Evolutionary conservation across 2,329 filamentous ascomycete species (phyloP).

Genomic region (Neophaeococcomyces aloes): DNA sequence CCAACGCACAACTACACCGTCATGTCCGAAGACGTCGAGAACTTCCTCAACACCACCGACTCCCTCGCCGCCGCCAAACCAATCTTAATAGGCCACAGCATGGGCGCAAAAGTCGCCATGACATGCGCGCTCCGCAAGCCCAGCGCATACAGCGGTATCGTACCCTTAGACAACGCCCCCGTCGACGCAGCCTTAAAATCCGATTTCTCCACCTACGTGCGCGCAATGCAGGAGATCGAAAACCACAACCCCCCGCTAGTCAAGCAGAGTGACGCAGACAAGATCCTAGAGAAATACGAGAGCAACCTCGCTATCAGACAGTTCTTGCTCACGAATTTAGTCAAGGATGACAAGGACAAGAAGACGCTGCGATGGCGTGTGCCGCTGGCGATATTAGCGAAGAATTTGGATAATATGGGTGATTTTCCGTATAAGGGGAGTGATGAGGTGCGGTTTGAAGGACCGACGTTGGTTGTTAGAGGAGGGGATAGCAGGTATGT

Average conservation of each 20-base stretch:
- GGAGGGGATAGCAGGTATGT: constrained; percentile 34
- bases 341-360: constrained; percentile 29
- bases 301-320: constrained; percentile 67
- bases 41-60: constrained; percentile 62
- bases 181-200: constrained; percentile 64
- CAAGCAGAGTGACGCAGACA: constrained; percentile 17
- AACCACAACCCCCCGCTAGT: constrained; percentile 10
- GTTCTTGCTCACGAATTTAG: constrained; percentile 79
- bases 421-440: constrained; percentile 81
- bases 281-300: constrained; percentile 16
- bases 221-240: constrained; percentile 75
- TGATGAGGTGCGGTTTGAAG: constrained; percentile 56
- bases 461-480: constrained; percentile 65
- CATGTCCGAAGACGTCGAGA: constrained; percentile 73
- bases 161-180: constrained; percentile 87
- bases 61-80: constrained; percentile 51
- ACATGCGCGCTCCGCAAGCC: constrained; percentile 64
- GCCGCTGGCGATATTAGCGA: constrained; percentile 60
- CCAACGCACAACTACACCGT: constrained; percentile 64
- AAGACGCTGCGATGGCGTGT: constrained; percentile 62
- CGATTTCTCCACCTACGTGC: constrained; percentile 69
- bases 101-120: constrained; percentile 96
- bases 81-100: constrained; percentile 85
- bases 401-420: constrained; percentile 62
- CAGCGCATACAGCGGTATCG: constrained; percentile 55